A percentile compares a stretch with the other conserved stretches of the same genome.
Conservation (phyloP, 192 early-diverging fungal genomes). For the Coemansia sp. region DNA sequence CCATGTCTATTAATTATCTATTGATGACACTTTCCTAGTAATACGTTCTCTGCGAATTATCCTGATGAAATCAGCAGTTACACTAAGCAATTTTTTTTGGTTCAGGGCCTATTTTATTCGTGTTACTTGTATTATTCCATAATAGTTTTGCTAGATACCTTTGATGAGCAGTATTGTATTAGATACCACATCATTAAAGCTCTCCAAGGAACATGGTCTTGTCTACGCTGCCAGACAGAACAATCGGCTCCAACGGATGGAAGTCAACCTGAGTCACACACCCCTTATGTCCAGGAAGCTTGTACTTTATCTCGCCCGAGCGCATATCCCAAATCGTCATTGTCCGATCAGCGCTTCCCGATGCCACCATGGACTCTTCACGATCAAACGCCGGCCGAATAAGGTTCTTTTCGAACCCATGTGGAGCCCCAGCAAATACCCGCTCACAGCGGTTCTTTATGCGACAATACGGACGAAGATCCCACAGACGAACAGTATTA, state of each 20-base stretch:
- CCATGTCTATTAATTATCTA: too few species aligned
- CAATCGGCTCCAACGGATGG: slow-evolving; percentile 81
- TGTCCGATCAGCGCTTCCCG: slow-evolving; percentile 82
- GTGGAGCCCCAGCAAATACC: slow-evolving; percentile 81
- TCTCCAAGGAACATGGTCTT: slow-evolving; percentile 87
- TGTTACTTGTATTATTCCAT: too few species aligned
- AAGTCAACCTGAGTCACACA: slow-evolving; percentile 92
- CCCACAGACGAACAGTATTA: slow-evolving; percentile 94
- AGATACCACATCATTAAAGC: slow-evolving; percentile 18
- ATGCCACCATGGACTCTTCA: slow-evolving; percentile 79
- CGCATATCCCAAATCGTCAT: slow-evolving; percentile 87
- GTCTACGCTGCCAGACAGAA: slow-evolving; percentile 84
- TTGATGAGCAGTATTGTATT: not conserved
- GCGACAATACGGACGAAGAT: slow-evolving; percentile 79
- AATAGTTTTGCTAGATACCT: not conserved
- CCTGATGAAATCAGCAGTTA: too few species aligned
- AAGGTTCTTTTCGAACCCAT: slow-evolving; percentile 94
- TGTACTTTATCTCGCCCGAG: slow-evolving; percentile 81
- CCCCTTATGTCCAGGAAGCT: slow-evolving; percentile 93
- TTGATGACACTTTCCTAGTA: too few species aligned
- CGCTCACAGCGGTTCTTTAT: slow-evolving; percentile 72
- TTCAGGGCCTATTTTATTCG: too few species aligned
- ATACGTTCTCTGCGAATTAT: too few species aligned
- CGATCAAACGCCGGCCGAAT: slow-evolving; percentile 86
- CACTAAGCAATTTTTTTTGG: too few species aligned